Percentiles rank a stretch among this genome's conserved stretches.
These are phyloP conservation scores for Dillenia suffruticosa DNA, from an alignment of 164 flowering plant species.

Conservation along the genomic window DNA sequence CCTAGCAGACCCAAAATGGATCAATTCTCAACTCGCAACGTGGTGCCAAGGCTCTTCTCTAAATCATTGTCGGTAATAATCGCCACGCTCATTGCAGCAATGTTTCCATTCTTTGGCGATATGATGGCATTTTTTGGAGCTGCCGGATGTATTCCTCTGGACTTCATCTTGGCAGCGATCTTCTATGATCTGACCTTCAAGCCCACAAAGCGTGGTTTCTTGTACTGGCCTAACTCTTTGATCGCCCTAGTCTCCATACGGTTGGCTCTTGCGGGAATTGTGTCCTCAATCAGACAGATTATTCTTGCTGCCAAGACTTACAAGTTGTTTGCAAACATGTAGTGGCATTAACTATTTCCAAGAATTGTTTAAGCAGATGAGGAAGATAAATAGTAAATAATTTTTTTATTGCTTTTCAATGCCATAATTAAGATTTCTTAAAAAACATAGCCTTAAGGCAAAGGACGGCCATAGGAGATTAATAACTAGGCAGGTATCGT, in stretches of 20 bases:
- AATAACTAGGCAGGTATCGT: too few relatives aligned
- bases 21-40: slow-evolving; percentile 36
- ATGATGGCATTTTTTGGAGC: slow-evolving; percentile 47
- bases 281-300: slow-evolving; percentile 44
- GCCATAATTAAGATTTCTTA: too few relatives aligned
- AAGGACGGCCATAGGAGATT: too few relatives aligned
- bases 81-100: slow-evolving; percentile 35
- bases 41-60: slow-evolving; percentile 31
- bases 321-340: slow-evolving; percentile 43
- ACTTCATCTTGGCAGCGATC: slow-evolving; percentile 42
- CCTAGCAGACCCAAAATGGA: slow-evolving; percentile 32
- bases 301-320: slow-evolving; percentile 47
- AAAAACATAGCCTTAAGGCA: too few relatives aligned
- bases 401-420: too few relatives aligned
- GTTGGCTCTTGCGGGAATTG: slow-evolving; percentile 24
- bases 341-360: not conserved
- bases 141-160: slow-evolving; percentile 49
- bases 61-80: slow-evolving; percentile 34
- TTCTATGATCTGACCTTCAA: slow-evolving; percentile 45
- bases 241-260: slow-evolving; percentile 27
- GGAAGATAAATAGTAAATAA: too few relatives aligned
- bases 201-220: slow-evolving; percentile 29
- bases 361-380: too few relatives aligned
- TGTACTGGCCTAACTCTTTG: slow-evolving; percentile 30
- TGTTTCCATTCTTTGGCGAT: slow-evolving; percentile 61